These are phyloP conservation scores for Crithidia sp. DNA, from an alignment of 208 protist genomes.

Conservation along the genomic window DNA sequence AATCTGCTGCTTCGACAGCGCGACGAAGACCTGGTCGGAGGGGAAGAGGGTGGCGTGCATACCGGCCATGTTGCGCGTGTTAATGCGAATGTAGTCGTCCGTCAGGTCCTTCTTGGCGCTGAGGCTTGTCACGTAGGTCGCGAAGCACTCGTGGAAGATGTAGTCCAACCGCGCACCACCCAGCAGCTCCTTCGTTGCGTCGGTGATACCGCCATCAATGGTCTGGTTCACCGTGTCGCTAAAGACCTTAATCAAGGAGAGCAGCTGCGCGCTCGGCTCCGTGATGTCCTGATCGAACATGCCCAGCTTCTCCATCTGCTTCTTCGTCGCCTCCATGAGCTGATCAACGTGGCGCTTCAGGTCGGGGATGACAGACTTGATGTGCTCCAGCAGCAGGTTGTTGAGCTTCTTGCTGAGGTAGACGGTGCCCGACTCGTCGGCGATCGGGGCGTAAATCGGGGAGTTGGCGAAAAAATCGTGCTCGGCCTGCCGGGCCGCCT, in stretches of 20 bases:
- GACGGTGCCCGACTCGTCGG: slow-evolving; percentile 85
- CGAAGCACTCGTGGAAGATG: slow-evolving; percentile 96
- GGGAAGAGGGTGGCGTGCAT: slow-evolving; percentile 97
- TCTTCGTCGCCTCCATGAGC: slow-evolving; percentile 83
- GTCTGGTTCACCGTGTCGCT: slow-evolving; percentile 89
- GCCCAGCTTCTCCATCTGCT: slow-evolving; percentile 91
- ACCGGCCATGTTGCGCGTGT: slow-evolving; percentile 96
- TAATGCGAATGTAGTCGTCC: slow-evolving; percentile 95
- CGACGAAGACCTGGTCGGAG: slow-evolving; percentile 97
- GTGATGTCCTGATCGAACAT: slow-evolving; percentile 87
- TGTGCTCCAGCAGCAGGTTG: slow-evolving; percentile 95
- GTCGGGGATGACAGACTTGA: slow-evolving; percentile 94
- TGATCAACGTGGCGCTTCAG: slow-evolving; percentile 93
- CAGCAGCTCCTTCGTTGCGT: slow-evolving; percentile 93
- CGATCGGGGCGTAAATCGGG: slow-evolving; percentile 90
- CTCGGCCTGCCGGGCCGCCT: slow-evolving; percentile 89
- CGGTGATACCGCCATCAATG: slow-evolving; percentile 94
- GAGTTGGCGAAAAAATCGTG: slow-evolving; percentile 94
- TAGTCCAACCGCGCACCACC: slow-evolving; percentile 97
- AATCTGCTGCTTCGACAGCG: slow-evolving; percentile 96
- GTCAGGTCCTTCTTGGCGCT: slow-evolving; percentile 92
- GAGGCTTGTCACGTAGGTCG: slow-evolving; percentile 86
- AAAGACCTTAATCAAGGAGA: slow-evolving; percentile 90
- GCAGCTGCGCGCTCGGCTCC: slow-evolving; percentile 82
- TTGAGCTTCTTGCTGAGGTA: slow-evolving; percentile 94